Evolutionary conservation across 805 yeast species (phyloP).

Genomic region (Metschnikowia aberdeeniae): DNA sequence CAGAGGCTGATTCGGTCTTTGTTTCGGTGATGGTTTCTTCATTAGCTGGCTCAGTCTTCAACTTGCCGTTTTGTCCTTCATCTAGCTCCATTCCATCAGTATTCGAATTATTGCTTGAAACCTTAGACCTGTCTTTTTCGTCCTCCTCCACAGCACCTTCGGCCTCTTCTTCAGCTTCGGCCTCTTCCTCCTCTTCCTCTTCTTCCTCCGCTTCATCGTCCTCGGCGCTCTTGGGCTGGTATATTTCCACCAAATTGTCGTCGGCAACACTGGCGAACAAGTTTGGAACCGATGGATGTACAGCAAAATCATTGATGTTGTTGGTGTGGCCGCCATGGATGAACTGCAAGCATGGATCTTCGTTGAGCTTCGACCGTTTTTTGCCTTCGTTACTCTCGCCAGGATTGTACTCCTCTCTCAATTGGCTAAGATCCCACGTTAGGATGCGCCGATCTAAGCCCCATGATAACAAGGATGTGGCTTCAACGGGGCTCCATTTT

Average conservation of each 20-base stretch:
- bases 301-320: constrained; percentile 59
- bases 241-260: constrained; percentile 70
- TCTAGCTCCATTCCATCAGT: constrained; percentile 1
- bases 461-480: constrained; percentile 52
- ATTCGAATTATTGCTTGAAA: neutral
- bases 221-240: constrained; percentile 55
- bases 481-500: constrained; percentile 47
- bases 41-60: neutral
- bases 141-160: constrained; percentile 3
- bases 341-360: constrained; percentile 74
- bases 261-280: constrained; percentile 67
- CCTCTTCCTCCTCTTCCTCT: constrained; percentile 20
- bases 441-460: constrained; percentile 66
- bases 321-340: constrained; percentile 87
- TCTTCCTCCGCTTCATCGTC: constrained; percentile 21
- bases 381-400: constrained; percentile 35
- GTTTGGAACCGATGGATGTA: constrained; percentile 60
- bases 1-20: neutral
- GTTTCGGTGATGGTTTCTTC: neutral
- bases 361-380: constrained; percentile 47
- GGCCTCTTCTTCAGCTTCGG: constrained; percentile 5
- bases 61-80: neutral
- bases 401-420: constrained; percentile 50
- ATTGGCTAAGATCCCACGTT: constrained; percentile 66
- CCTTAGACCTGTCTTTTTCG: neutral